Percentiles rank a stretch among this genome's conserved stretches.
Conservation (phyloP, 163 green algal species). For the Chlorella variabilis region DNA sequence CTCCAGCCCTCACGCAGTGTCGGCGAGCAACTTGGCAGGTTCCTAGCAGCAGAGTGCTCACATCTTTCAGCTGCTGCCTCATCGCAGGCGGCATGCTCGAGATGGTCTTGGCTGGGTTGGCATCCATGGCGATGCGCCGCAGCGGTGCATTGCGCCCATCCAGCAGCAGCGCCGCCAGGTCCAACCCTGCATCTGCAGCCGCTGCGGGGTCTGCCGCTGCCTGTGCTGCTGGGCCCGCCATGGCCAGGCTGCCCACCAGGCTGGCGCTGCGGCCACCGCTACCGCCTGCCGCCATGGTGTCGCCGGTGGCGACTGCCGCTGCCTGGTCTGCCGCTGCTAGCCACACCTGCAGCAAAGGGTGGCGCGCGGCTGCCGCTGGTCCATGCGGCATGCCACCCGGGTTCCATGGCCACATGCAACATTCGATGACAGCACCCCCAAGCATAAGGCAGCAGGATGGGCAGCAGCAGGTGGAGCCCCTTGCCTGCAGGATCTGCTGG, state of each 20-base stretch:
- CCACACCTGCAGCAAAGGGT: constrained; percentile 39
- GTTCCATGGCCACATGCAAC: too few species aligned
- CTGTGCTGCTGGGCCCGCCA: not conserved
- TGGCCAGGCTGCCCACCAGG: constrained; percentile 4
- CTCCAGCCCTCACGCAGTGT: too few species aligned
- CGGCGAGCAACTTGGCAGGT: not conserved
- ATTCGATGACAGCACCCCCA: too few species aligned
- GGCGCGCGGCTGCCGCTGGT: constrained; percentile 16
- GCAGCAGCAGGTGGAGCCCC: not conserved
- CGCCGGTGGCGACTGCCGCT: not conserved
- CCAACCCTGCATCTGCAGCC: not conserved
- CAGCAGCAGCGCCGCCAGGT: constrained; percentile 40
- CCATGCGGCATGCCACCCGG: not conserved
- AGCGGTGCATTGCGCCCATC: constrained; percentile 45
- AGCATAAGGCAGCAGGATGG: not conserved
- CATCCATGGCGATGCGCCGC: constrained; percentile 38
- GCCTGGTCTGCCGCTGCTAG: constrained; percentile 42
- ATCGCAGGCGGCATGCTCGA: constrained; percentile 33
- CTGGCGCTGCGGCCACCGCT: not conserved
- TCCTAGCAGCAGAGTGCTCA: not conserved
- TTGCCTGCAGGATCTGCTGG: constrained; percentile 48
- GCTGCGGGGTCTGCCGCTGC: not conserved
- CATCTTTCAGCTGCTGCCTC: constrained; percentile 26
- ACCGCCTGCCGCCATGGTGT: not conserved
- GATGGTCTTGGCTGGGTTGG: constrained; percentile 44